Conservation (phyloP, 2,329 filamentous ascomycete genomes). For the Amphichorda felina region DNA sequence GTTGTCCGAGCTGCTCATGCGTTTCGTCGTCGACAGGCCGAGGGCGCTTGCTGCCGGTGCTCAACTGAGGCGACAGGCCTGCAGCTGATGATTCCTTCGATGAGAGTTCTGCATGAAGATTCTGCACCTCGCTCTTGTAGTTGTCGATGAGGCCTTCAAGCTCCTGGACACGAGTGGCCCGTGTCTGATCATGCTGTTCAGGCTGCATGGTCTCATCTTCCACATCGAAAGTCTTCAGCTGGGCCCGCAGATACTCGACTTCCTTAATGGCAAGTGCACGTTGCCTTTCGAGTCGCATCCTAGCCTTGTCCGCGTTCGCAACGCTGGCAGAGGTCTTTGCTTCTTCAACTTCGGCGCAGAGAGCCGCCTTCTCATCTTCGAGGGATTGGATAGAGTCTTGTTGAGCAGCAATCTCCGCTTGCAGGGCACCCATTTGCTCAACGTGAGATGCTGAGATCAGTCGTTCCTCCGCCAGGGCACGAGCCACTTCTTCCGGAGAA, state of each 20-base stretch:
- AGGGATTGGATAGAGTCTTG: slow-evolving; percentile 63
- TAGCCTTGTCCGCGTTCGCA: slow-evolving; percentile 50
- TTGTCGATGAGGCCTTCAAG: slow-evolving; percentile 79
- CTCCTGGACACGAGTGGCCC: slow-evolving; percentile 61
- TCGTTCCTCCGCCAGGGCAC: slow-evolving; percentile 71
- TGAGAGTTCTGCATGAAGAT: slow-evolving; percentile 62
- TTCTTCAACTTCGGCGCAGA: slow-evolving; percentile 61
- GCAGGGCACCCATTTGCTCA: slow-evolving; percentile 66
- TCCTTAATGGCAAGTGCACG: slow-evolving; percentile 80
- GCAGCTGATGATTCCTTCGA: slow-evolving; percentile 37
- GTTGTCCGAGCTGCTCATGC: slow-evolving; percentile 65
- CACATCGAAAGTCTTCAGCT: slow-evolving; percentile 76
- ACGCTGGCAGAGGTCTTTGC: slow-evolving; percentile 40
- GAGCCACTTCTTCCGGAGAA: slow-evolving; percentile 76
- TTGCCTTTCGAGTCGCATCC: slow-evolving; percentile 72
- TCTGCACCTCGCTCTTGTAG: slow-evolving; percentile 72
- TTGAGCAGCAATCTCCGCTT: slow-evolving; percentile 67
- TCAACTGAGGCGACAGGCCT: slow-evolving; percentile 22
- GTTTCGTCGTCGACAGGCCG: slow-evolving; percentile 48
- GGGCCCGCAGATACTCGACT: slow-evolving; percentile 84
- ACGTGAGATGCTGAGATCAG: slow-evolving; percentile 70
- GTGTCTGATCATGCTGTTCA: slow-evolving; percentile 65
- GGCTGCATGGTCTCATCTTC: slow-evolving; percentile 83
- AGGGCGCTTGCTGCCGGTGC: slow-evolving; percentile 50
- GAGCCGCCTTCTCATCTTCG: slow-evolving; percentile 53